phyloP scores from a whole-genome alignment of 2,329 filamentous ascomycete species.

The Aurifilum marmelostoma region DNA sequence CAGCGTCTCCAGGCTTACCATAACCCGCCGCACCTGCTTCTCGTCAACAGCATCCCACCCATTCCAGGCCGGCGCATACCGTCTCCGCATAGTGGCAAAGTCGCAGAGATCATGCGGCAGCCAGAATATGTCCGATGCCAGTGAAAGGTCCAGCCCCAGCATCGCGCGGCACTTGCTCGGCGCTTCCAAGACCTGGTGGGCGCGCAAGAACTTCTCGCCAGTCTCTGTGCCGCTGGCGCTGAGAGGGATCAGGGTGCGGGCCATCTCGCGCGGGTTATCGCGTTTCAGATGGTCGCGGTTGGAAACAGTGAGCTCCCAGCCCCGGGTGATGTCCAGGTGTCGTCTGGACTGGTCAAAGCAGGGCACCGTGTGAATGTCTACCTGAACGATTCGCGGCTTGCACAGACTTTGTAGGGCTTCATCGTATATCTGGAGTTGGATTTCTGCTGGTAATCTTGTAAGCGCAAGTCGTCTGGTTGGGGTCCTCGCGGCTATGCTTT shows the following conservation, averaged over 20 bases:
- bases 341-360: neutral
- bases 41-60: neutral
- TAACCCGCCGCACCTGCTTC: slow-evolving; percentile 1
- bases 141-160: neutral
- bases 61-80: neutral
- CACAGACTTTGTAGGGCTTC: neutral
- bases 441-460: neutral
- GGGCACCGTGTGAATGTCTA: neutral
- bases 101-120: slow-evolving; percentile 4
- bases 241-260: neutral
- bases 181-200: neutral
- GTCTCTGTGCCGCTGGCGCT: neutral
- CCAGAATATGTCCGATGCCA: slow-evolving; percentile 9
- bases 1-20: slow-evolving; percentile 8
- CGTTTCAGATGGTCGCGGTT: neutral
- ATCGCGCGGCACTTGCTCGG: slow-evolving; percentile 1
- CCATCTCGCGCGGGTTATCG: neutral
- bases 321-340: neutral
- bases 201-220: neutral
- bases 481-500: neutral
- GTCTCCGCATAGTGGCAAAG: neutral
- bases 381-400: slow-evolving; percentile 7
- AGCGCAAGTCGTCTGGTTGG: neutral
- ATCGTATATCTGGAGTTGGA: neutral
- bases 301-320: neutral